Evolutionary conservation across 2,329 filamentous ascomycete species (phyloP).

Genomic region (Xylariaceae sp.): DNA sequence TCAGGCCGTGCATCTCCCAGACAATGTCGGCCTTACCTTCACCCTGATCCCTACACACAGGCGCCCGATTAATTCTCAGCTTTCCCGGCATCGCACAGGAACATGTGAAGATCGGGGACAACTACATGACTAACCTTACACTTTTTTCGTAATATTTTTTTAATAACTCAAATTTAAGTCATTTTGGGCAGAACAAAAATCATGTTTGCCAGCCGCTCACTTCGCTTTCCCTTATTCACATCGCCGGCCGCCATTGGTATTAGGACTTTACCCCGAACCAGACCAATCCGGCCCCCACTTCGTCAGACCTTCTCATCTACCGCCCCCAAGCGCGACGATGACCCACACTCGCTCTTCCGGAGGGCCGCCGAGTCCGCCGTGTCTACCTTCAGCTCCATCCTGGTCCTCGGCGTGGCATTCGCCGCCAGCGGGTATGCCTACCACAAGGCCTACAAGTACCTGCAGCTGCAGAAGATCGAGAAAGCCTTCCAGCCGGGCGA

Average conservation of each 20-base stretch:
- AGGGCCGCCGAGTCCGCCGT: constrained; percentile 71
- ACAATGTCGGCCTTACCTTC: no score
- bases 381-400: constrained; percentile 69
- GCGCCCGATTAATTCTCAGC: no score
- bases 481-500: constrained; percentile 90
- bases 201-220: constrained; percentile 13
- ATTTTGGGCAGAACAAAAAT: neutral
- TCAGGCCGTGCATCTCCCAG: neutral
- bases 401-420: constrained; percentile 62
- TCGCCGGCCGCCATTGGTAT: constrained; percentile 3
- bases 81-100: no score
- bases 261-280: constrained; percentile 5
- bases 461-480: constrained; percentile 88
- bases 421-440: constrained; percentile 67
- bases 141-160: no score
- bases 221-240: constrained; percentile 3
- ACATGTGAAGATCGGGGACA: neutral
- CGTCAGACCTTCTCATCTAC: constrained; percentile 15
- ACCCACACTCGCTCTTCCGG: constrained; percentile 35
- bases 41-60: no score
- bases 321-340: constrained; percentile 21
- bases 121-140: neutral
- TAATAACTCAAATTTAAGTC: neutral
- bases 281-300: constrained; percentile 15
- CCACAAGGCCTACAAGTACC: constrained; percentile 78